Percentiles rank a stretch among this genome's conserved stretches.
phyloP scores from a whole-genome alignment of 164 flowering plant species.

The Aristolochia californica region DNA sequence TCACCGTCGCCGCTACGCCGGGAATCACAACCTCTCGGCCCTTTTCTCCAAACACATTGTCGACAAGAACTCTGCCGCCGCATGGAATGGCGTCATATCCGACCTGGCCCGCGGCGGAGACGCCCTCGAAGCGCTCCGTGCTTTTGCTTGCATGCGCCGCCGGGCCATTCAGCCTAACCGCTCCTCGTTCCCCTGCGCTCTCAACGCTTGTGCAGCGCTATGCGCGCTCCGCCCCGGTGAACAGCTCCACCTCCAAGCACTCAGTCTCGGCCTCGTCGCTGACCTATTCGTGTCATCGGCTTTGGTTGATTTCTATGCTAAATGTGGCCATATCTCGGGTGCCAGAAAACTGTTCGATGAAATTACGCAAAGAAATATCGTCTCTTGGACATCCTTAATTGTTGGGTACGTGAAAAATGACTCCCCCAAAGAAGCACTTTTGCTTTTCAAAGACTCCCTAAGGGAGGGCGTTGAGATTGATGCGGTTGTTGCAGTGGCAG shows the following conservation, averaged over 20 bases:
- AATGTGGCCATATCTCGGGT: constrained; percentile 42
- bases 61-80: constrained; percentile 39
- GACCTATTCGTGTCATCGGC: constrained; percentile 78
- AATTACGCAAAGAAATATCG: constrained; percentile 52
- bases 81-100: constrained; percentile 81
- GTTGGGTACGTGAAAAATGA: constrained; percentile 55
- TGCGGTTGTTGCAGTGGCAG: constrained; percentile 42
- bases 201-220: constrained; percentile 70
- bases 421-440: constrained; percentile 31
- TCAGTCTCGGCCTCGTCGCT: constrained; percentile 43
- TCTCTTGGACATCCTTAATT: constrained; percentile 73
- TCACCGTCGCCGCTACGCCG: not conserved
- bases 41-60: constrained; percentile 48
- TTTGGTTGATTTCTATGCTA: constrained; percentile 70
- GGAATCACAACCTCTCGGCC: constrained; percentile 26
- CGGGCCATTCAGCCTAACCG: constrained; percentile 50
- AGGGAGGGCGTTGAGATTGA: constrained; percentile 30
- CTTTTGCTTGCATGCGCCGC: constrained; percentile 59
- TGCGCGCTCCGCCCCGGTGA: constrained; percentile 42
- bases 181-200: constrained; percentile 66
- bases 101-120: constrained; percentile 70
- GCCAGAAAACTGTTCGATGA: constrained; percentile 59
- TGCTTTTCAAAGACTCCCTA: constrained; percentile 52
- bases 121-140: constrained; percentile 57
- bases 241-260: constrained; percentile 70